Base-by-base conservation (phyloP, 345 rosid species). In the Arabis hirsuta region DNA sequence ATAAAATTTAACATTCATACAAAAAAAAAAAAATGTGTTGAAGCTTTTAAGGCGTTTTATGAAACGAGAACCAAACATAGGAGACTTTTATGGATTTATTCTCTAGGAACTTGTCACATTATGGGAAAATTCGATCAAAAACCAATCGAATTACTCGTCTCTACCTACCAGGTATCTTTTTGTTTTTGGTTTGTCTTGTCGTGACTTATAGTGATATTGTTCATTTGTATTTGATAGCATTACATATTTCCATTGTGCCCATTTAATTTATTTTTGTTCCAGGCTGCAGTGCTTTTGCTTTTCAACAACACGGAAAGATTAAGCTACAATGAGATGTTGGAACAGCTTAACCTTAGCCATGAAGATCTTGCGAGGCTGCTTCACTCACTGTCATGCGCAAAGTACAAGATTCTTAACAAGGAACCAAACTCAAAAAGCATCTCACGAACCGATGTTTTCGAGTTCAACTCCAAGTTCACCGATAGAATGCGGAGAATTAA, bases 401-500 rank as follows among this genome's bases (percentile, higher is more conserved):
- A 84, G 78, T 81, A 89, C 79, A 89, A 83, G 86, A 85, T 89
- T 58, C 92, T 89, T 64, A 51, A 0, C 4, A 89, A 87, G 71
- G 90, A 87, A 59, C 86, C 92, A 14, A 72, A 29, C 56, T 77
- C 90, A 11, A 89, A 76, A 73, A 80, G n/a, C 50, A 60, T 89
- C 19, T 78, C 83, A 10, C 74, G 69, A 39, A 72, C 76, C 1
- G 90, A 89, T 68, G 67, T 29, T 64, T 89, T 87, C 68, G 85
- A 85, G 70, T 84, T 87, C 82, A 89, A 89, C 78, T 55, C 76
- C 69, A 90, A 82, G 79, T 95, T 95, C 76, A 90, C 88, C 0
- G 87, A 88, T 80, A 84, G 67, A 76, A 73, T 87, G 97, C 75
- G 92, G 85, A 90, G 92, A 82, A 88, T 95, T 52, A 91, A 80